Evolutionary conservation across 73 alveolate species (phyloP), one percentile per base, ranked within the genome.

Genomic region (Tetrahymena elliotti): DNA sequence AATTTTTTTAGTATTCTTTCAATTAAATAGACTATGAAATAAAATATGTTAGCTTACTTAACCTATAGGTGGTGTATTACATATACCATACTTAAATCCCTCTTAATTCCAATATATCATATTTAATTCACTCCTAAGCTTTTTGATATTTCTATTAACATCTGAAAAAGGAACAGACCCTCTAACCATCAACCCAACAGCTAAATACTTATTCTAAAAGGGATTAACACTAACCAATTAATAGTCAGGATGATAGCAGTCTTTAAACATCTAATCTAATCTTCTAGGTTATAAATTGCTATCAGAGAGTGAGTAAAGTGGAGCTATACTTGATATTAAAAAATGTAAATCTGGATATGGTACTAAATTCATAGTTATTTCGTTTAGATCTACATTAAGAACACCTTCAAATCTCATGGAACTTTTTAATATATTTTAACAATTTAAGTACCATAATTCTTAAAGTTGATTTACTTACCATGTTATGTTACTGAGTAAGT

Each of bases 401-500:
- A 99, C 99, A 10, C 99, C 99, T 96, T 99, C 99, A 94, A 99
- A 99, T 94, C 99, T 93, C 99, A 99, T 99, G 6, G 99, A 99
- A 94, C 99, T 97, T 27, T 37, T 37, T 37, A 33, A 84, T 31
- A n/a, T 4, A 27, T 4, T 16, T 84, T 33, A 2, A 68, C 0
- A 18, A n/a, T 68, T 12, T 38, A 38, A 7, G 52, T 7, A 10
- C 52, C 52, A 38, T 13, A 18, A 18, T 13, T 13, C 20, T 27
- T 10, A 47, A n/a, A n/a, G n/a, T n/a, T n/a, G n/a, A 47, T 47
- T 18, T 18, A 68, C n/a, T 68, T 68, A 68, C 88, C 88, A 68
- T n/a, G 99, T 99, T 95, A 99, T 95, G 96, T 99, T 99, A 97
- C 99, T 99, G 52, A 98, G 96, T 94, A 99, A 96, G 96, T 99